phyloP scores from a whole-genome alignment of 2,329 filamentous ascomycete genomes.

The Tolypocladium amazonense region DNA sequence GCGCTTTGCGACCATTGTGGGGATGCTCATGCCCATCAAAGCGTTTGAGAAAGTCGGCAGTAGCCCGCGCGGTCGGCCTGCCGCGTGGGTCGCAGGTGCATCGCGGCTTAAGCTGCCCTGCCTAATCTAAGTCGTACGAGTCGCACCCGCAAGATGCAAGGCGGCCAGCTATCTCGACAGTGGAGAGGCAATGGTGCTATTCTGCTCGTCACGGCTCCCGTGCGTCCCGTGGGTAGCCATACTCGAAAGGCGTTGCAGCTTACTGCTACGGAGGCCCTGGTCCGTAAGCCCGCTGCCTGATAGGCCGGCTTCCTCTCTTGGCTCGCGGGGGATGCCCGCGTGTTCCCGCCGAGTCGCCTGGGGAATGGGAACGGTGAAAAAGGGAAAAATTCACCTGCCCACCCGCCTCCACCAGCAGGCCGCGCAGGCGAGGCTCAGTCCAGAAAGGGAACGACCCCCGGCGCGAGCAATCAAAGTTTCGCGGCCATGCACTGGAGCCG shows the following conservation, averaged over 20 bases:
- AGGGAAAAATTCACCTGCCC: not conserved
- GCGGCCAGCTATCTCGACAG: not conserved
- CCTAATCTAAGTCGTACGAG: not conserved
- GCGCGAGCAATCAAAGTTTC: conserved; percentile 2
- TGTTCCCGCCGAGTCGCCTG: not conserved
- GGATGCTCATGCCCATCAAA: not conserved
- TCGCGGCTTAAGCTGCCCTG: not conserved
- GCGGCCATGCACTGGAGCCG: not conserved
- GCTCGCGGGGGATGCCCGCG: not conserved
- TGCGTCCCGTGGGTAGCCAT: not conserved
- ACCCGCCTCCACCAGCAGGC: not conserved
- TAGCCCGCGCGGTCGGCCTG: not conserved
- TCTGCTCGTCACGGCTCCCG: not conserved
- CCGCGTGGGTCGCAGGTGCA: not conserved
- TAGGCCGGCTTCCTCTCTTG: not conserved
- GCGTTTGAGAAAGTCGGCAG: not conserved
- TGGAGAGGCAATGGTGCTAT: not conserved
- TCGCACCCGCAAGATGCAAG: not conserved
- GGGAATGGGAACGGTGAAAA: conserved; percentile 3
- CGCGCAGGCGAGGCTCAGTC: no score
- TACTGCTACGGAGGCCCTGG: no score
- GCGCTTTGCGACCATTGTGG: not conserved
- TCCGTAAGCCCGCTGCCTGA: not conserved
- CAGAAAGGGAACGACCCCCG: conserved; percentile 2
- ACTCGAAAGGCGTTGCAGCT: not conserved